Conservation (phyloP, 2,329 filamentous ascomycete species). For the Trichoderma sp. region DNA sequence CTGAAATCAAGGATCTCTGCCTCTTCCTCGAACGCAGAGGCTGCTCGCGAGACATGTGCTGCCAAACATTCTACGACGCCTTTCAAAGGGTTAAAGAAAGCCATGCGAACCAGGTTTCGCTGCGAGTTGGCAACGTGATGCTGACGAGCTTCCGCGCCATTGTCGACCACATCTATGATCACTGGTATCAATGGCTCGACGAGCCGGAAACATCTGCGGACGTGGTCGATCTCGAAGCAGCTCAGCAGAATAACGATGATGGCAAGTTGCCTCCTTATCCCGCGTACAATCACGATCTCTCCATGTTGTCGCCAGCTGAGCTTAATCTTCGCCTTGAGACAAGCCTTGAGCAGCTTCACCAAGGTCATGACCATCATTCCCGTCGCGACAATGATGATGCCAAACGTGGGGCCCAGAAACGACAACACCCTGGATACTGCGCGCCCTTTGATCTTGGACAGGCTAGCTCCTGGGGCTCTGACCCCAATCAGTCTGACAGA, state of each 20-base stretch:
- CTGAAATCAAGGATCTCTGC: background rate
- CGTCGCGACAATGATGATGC: background rate
- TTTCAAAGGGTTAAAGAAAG: background rate
- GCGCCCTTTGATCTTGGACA: background rate
- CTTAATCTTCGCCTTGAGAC: background rate
- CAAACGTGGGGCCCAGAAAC: background rate
- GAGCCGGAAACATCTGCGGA: background rate
- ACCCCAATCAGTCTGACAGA: background rate
- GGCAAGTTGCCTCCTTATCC: background rate
- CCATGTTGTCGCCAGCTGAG: background rate
- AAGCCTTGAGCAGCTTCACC: background rate
- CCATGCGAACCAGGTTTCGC: background rate
- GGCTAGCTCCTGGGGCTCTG: conserved; percentile 1
- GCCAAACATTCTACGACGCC: background rate
- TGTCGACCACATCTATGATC: background rate
- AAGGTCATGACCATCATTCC: background rate
- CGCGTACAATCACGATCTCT: background rate
- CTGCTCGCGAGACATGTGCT: conserved; percentile 13
- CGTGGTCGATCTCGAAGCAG: background rate
- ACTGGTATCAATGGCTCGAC: background rate
- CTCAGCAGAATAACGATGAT: background rate
- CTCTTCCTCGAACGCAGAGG: conserved; percentile 1
- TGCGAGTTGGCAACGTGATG: background rate
- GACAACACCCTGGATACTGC: background rate
- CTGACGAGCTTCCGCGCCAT: background rate